Conservation (phyloP, 495 filamentous ascomycete species). For the Astrocystis sublimbata region DNA sequence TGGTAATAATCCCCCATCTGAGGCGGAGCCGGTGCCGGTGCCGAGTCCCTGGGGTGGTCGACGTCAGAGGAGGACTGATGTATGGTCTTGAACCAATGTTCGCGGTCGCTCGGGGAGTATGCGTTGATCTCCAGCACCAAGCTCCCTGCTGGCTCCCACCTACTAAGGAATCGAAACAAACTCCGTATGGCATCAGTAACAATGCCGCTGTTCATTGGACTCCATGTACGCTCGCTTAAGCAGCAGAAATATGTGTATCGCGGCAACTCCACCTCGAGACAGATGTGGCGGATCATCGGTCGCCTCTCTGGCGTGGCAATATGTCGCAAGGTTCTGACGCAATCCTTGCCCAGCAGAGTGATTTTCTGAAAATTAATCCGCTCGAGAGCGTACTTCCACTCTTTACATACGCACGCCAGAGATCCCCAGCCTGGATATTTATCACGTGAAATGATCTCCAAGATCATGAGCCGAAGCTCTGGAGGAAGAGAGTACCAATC, state of each 20-base stretch:
- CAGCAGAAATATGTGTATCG: neutral
- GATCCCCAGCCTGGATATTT: neutral
- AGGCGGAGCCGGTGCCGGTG: no score
- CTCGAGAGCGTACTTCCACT: neutral
- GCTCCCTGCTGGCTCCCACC: neutral
- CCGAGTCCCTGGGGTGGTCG: neutral
- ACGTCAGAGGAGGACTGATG: conserved; percentile 21
- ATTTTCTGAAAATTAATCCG: neutral
- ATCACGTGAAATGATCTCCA: neutral
- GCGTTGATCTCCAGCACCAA: conserved; percentile 24
- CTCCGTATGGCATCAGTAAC: neutral
- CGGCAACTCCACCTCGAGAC: neutral
- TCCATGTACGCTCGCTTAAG: neutral
- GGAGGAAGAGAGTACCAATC: neutral
- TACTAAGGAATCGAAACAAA: neutral
- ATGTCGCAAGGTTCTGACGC: neutral
- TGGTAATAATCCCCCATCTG: neutral
- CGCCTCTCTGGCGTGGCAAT: neutral
- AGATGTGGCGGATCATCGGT: neutral
- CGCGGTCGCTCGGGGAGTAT: conserved; percentile 22
- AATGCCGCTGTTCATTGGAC: neutral
- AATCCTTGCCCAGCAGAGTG: neutral
- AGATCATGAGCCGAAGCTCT: neutral
- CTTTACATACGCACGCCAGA: neutral
- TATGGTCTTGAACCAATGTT: conserved; percentile 26